Percentiles rank a stretch among this genome's conserved stretches.
These are phyloP conservation scores for Tremellales sp. DNA, from an alignment of 1,284 basidiomycete species.

Conservation along the genomic window DNA sequence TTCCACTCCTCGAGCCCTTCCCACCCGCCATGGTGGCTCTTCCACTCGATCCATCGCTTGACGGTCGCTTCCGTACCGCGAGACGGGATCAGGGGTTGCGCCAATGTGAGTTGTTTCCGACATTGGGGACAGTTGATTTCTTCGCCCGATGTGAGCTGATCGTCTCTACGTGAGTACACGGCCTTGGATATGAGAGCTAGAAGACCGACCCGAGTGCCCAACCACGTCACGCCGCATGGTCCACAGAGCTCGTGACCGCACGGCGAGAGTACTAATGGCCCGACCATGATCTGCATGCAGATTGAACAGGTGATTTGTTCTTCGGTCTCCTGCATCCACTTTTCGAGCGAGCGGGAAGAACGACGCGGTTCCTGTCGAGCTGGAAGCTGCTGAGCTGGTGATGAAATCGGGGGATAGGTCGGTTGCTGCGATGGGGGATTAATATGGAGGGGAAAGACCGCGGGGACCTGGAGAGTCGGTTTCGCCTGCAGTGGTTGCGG, in stretches of 20 bases:
- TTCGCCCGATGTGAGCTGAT: not conserved
- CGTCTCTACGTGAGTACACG: not conserved
- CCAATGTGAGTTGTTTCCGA: not conserved
- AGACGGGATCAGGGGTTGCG: not conserved
- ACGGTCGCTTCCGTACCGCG: not conserved
- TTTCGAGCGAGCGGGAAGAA: no score
- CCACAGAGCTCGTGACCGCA: conserved; percentile 1
- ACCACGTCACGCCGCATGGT: not conserved
- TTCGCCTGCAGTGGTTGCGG: no score
- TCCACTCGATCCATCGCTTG: not conserved
- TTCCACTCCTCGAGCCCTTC: not conserved
- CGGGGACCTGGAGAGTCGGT: no score
- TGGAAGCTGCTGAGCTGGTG: no score
- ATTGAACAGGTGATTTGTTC: conserved; percentile 1
- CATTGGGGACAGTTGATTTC: conserved; percentile 1
- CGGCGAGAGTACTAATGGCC: not conserved
- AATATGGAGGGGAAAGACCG: no score
- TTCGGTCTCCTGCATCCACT: conserved; percentile 1
- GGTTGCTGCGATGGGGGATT: no score
- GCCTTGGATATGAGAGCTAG: not conserved
- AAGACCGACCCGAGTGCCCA: not conserved
- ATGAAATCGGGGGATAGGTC: no score
- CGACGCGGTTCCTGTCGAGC: no score
- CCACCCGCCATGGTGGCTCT: not conserved
- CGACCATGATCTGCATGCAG: conserved; percentile 1